Percentiles rank a stretch among this genome's conserved stretches.
Conservation (phyloP, 2,329 filamentous ascomycete genomes). For the Colletotrichum sp. region DNA sequence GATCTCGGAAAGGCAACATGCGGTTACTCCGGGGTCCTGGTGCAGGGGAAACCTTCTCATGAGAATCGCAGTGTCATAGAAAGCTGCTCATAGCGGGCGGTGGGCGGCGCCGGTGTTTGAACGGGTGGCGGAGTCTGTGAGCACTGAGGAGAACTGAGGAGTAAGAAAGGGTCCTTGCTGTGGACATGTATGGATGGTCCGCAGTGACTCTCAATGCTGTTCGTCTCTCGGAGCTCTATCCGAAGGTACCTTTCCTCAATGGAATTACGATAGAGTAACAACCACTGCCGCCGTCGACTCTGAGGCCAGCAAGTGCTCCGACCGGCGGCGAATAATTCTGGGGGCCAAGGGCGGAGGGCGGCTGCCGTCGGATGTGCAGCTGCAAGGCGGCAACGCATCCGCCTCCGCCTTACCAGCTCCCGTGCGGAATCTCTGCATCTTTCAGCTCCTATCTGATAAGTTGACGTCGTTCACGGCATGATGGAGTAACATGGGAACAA, state of each 20-base stretch:
- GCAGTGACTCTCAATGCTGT: background rate
- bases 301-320: background rate
- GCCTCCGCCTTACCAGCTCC: background rate
- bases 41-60: constrained; percentile 8
- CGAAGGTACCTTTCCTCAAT: background rate
- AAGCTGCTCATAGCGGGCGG: background rate
- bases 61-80: constrained; percentile 10
- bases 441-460: background rate
- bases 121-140: background rate
- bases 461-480: background rate
- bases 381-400: background rate
- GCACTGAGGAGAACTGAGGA: background rate
- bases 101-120: constrained; percentile 5
- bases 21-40: constrained; percentile 13
- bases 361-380: constrained; percentile 4
- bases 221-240: background rate
- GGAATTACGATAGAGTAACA: background rate
- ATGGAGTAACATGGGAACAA: background rate
- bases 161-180: background rate
- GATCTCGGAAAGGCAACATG: constrained; percentile 19
- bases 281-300: background rate
- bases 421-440: background rate
- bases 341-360: background rate
- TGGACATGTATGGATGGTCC: background rate
- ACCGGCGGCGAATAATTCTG: constrained; percentile 1